phyloP scores from a whole-genome alignment of 2,329 filamentous ascomycete genomes.

The Xylaria sp. region DNA sequence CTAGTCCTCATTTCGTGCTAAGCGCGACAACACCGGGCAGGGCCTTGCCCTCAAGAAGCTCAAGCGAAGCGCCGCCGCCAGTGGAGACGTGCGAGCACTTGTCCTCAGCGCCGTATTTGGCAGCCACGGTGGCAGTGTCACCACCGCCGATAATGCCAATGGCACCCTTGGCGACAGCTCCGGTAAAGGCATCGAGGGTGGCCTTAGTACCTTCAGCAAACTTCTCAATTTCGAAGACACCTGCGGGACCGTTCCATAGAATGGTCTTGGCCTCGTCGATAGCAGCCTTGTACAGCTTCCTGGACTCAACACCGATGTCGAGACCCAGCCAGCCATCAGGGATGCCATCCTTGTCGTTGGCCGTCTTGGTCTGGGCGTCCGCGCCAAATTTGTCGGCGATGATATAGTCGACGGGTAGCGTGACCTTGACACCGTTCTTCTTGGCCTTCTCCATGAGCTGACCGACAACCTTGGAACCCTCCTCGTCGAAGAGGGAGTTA shows the following conservation, averaged over 20 bases:
- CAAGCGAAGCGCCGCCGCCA: constrained; percentile 92
- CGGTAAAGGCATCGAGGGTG: constrained; percentile 88
- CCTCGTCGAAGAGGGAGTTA: constrained; percentile 91
- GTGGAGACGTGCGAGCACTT: constrained; percentile 99
- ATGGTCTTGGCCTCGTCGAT: constrained; percentile 94
- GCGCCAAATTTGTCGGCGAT: constrained; percentile 94
- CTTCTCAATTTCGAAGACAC: constrained; percentile 96
- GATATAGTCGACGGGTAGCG: constrained; percentile 94
- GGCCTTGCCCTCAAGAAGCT: constrained; percentile 98
- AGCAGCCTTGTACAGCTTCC: constrained; percentile 87
- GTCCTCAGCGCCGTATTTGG: constrained; percentile 95
- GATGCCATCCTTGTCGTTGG: constrained; percentile 88
- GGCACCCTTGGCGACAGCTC: constrained; percentile 82
- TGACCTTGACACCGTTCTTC: constrained; percentile 94
- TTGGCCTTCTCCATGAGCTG: constrained; percentile 94
- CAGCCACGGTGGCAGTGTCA: constrained; percentile 96
- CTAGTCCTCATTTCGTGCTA: constrained; percentile 73
- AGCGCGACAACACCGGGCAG: constrained; percentile 93
- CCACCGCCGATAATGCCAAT: constrained; percentile 99
- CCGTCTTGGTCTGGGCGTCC: constrained; percentile 82
- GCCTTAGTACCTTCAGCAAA: constrained; percentile 94
- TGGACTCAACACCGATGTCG: constrained; percentile 89
- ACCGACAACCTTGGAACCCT: constrained; percentile 89
- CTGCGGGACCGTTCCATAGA: constrained; percentile 97
- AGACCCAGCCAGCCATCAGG: constrained; percentile 98